Evolutionary conservation across 495 filamentous ascomycete genomes (phyloP).

Genomic region (Hyaloscypha variabilis): DNA sequence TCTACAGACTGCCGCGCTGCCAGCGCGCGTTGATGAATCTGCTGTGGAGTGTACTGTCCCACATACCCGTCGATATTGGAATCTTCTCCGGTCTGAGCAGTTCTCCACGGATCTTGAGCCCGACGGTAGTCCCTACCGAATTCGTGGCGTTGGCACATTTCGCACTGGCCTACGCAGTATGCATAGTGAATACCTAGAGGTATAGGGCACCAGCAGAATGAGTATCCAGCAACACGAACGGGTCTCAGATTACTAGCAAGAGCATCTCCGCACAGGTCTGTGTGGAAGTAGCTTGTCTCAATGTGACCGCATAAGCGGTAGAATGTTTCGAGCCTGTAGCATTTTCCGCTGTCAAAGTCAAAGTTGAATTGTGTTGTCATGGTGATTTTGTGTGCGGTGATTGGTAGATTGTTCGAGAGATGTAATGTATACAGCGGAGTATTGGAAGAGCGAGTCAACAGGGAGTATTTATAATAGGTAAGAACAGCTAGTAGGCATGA

Average conservation of each 20-base stretch:
- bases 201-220: not conserved
- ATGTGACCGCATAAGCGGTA: not conserved
- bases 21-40: too few species aligned
- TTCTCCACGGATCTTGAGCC: not conserved
- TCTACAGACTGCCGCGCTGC: too few species aligned
- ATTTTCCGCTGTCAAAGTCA: not conserved
- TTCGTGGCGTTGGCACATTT: not conserved
- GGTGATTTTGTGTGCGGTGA: too few species aligned
- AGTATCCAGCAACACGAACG: not conserved
- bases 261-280: not conserved
- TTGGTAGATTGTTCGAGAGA: too few species aligned
- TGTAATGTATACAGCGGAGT: too few species aligned
- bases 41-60: not conserved
- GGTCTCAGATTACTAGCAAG: too few species aligned
- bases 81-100: not conserved
- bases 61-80: too few species aligned
- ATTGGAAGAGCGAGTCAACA: too few species aligned
- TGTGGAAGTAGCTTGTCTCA: not conserved
- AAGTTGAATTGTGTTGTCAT: not conserved
- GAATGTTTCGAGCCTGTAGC: not conserved
- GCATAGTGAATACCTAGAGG: not conserved
- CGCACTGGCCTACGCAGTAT: not conserved
- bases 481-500: too few species aligned
- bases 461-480: too few species aligned
- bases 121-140: too few species aligned